Conservation (phyloP, 192 early-diverging fungal genomes). For the Backusella morwellensis region DNA sequence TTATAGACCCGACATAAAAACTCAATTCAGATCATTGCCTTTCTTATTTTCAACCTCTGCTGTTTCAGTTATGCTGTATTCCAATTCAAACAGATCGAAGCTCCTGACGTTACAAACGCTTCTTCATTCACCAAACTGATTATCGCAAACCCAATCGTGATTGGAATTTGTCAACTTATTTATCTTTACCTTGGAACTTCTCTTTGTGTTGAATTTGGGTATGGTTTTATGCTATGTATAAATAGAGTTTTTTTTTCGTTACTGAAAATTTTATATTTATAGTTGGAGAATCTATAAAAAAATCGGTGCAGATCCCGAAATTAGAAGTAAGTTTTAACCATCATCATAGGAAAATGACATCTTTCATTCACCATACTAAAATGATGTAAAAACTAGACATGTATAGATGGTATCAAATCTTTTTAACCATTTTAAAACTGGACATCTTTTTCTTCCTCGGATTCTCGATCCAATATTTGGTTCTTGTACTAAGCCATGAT, state of each 20-base stretch:
- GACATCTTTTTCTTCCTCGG: conserved; percentile 83
- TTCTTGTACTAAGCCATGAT: conserved; percentile 46
- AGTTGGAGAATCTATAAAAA: conserved; percentile 63
- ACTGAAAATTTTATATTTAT: background rate
- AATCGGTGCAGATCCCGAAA: conserved; percentile 63
- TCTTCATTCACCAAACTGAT: conserved; percentile 35
- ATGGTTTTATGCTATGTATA: background rate
- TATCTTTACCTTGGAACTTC: conserved; percentile 48
- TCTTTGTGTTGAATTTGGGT: conserved; percentile 64
- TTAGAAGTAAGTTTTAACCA: conserved; percentile 45
- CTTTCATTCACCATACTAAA: background rate
- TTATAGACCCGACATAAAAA: conserved; percentile 66
- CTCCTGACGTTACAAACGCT: conserved; percentile 13
- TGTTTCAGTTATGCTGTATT: conserved; percentile 68
- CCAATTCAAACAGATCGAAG: conserved; percentile 57
- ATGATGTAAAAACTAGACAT: conserved; percentile 35
- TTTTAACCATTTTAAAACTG: conserved; percentile 76
- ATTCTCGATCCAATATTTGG: conserved; percentile 67
- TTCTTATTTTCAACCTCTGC: conserved; percentile 68
- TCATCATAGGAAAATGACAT: background rate
- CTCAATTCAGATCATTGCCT: conserved; percentile 69
- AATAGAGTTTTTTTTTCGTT: background rate
- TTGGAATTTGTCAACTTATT: conserved; percentile 49
- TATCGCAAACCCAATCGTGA: conserved; percentile 56
- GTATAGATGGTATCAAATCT: conserved; percentile 74